A percentile compares a stretch with the other conserved stretches of the same genome.
Evolutionary conservation across 225 moss, liverwort and hornwort species (phyloP).

Genomic region (Physcomitrellopsis africana): DNA sequence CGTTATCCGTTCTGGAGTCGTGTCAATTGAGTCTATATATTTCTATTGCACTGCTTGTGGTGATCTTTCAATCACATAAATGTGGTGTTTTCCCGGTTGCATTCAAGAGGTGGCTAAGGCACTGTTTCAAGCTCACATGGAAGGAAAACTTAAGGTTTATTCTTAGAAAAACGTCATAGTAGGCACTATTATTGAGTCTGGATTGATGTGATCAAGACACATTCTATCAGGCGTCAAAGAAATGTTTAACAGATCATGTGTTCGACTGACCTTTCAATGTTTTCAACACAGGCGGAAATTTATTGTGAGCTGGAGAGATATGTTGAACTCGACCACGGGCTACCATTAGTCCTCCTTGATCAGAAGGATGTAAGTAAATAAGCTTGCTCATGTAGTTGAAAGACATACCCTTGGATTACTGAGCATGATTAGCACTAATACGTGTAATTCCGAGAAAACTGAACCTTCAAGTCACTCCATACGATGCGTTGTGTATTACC

Average conservation of each 20-base stretch:
- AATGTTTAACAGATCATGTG: background rate
- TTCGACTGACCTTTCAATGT: conserved; percentile 11
- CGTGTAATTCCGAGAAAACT: background rate
- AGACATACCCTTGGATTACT: background rate
- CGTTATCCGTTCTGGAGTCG: background rate
- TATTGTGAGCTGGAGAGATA: conserved; percentile 71
- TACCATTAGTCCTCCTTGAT: conserved; percentile 71
- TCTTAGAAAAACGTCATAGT: background rate
- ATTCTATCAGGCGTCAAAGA: background rate
- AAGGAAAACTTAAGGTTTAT: conserved; percentile 70
- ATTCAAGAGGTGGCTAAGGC: conserved; percentile 73
- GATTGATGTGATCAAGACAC: background rate
- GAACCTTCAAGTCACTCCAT: background rate
- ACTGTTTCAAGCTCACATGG: conserved; percentile 79
- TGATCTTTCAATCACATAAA: conserved; percentile 23
- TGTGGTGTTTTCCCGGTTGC: conserved; percentile 8
- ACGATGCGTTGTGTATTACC: background rate
- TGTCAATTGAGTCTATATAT: background rate
- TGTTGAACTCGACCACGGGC: conserved; percentile 76
- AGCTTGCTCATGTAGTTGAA: background rate
- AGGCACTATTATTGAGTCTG: background rate
- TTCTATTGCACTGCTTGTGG: background rate
- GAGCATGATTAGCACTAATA: background rate
- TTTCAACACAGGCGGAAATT: conserved; percentile 65
- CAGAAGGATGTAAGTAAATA: conserved; percentile 68